A percentile compares a stretch with the other conserved stretches of the same genome.
phyloP scores from a whole-genome alignment of 768 basidiomycete species.

The Mycena filopes region DNA sequence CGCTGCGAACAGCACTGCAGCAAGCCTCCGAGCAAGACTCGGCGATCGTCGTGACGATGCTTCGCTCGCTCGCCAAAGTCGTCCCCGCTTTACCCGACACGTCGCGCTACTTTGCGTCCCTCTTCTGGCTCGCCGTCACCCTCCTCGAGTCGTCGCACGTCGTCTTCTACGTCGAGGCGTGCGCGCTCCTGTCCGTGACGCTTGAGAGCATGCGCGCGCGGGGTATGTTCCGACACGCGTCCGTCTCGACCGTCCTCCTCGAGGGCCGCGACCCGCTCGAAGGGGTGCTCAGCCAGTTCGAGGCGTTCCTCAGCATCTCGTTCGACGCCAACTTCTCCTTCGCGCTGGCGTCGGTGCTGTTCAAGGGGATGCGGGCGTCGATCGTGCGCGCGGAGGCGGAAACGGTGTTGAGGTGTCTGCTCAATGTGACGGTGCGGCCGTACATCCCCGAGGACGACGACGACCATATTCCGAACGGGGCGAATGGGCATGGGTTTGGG shows the following conservation, averaged over 20 bases:
- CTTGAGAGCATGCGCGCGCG: constrained; percentile 72
- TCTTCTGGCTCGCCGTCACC: constrained; percentile 92
- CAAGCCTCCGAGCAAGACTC: constrained; percentile 78
- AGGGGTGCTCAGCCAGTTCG: constrained; percentile 76
- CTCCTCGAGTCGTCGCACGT: constrained; percentile 83
- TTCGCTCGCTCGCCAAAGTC: constrained; percentile 84
- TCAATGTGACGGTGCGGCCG: constrained; percentile 67
- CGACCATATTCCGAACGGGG: constrained; percentile 23
- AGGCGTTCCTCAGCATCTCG: constrained; percentile 76
- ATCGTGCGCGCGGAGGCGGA: constrained; percentile 71
- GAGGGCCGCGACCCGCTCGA: constrained; percentile 73
- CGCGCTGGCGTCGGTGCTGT: constrained; percentile 82
- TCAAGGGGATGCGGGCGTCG: constrained; percentile 85
- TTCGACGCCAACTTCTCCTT: constrained; percentile 87
- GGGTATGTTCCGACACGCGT: constrained; percentile 63
- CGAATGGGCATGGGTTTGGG: constrained; percentile 42
- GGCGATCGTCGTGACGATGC: constrained; percentile 84
- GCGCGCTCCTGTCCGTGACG: constrained; percentile 71
- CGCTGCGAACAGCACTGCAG: constrained; percentile 77
- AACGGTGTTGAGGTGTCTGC: constrained; percentile 67
- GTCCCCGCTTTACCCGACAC: constrained; percentile 74
- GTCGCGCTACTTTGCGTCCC: constrained; percentile 76
- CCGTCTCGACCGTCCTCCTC: constrained; percentile 68
- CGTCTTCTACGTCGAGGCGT: constrained; percentile 75
- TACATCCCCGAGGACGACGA: constrained; percentile 42